A percentile compares a stretch with the other conserved stretches of the same genome.
These are phyloP conservation scores for Microbotryum violaceum DNA, from an alignment of 1,284 basidiomycete genomes.

Conservation along the genomic window DNA sequence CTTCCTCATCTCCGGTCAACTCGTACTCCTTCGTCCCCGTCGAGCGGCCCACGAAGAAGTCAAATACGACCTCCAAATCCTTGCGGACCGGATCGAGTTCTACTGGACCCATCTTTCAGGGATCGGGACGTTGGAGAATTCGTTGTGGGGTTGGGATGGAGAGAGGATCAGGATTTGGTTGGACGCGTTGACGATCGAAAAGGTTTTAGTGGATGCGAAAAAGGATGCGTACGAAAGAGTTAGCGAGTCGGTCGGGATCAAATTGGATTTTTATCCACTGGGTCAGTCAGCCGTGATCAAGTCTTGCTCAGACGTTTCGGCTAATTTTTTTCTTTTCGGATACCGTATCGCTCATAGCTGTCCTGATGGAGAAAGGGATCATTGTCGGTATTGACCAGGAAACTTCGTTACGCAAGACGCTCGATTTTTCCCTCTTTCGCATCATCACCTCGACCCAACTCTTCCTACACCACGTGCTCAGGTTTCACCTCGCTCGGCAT, in stretches of 20 bases:
- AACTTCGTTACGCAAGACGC: conserved; percentile 61
- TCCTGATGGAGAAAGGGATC: conserved; percentile 97
- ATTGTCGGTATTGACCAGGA: conserved; percentile 94
- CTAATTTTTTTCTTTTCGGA: conserved; percentile 11
- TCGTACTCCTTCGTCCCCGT: conserved; percentile 62
- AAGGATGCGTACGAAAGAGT: conserved; percentile 52
- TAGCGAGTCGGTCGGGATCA: conserved; percentile 84
- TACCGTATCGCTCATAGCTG: conserved; percentile 50
- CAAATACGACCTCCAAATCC: conserved; percentile 94
- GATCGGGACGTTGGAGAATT: conserved; percentile 87
- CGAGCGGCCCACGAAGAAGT: conserved; percentile 65
- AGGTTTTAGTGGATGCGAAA: conserved; percentile 37
- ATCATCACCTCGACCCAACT: conserved; percentile 89
- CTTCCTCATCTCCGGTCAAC: conserved; percentile 88
- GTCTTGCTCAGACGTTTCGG: background rate
- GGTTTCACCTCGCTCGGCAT: conserved; percentile 65
- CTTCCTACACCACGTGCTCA: conserved; percentile 86
- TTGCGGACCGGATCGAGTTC: conserved; percentile 91
- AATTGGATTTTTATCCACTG: conserved; percentile 88
- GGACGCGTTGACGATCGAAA: conserved; percentile 83
- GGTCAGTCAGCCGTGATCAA: conserved; percentile 52
- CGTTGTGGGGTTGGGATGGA: conserved; percentile 95
- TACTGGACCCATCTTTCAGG: conserved; percentile 97
- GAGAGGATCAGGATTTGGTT: conserved; percentile 84
- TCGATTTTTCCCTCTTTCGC: conserved; percentile 87